Evolutionary conservation across 1,139 yeast genomes (phyloP), one percentile per base, ranked within the genome.

Genomic region (Casaregolazyma suthepensis): DNA sequence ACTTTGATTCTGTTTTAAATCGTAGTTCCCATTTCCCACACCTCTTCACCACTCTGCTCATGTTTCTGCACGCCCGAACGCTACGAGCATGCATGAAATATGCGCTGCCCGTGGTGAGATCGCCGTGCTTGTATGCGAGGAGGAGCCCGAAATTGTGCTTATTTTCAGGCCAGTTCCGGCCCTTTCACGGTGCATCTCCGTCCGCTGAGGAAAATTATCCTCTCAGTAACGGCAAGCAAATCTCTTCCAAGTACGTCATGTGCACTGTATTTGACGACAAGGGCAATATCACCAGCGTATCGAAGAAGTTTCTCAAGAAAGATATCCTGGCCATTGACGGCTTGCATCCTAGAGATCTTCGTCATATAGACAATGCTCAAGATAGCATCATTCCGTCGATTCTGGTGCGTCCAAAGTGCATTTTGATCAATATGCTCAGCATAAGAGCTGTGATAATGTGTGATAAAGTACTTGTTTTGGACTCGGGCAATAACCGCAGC

Each of bases 321-420:
- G 78, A 80, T 59, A 83, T 93, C 57, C 71, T 93, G 23, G 77
- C 80, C 54, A 84, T 86, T 52, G 85, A 87, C 66, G 83, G 84
- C 44, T 71, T 89, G 43, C 81, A 83, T 54, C 95, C 96, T 1
- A 74, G 96, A 62, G 96, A 89, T 66, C 72, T 89, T 52, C 71
- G 96, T 15, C 88, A 87, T 63, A 84, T 93, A 50, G 98, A 91
- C 68, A 84, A 94, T 15, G 85, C 95, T 0, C 79, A 87, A 15
- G 82, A 87, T 52, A 95, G 88, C 66, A 84, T 91, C 29, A 90
- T 88, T 13, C 99, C 99, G 0, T 82, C 90, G 26, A 83, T 91
- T 45, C 77, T 87, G 66, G 83, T 89, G 6, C 78, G 96, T 57
- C 78, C 83, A n/a, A 80, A 82, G 59, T 84, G 93, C 54, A 85